Percentiles rank a stretch among this genome's conserved stretches.
phyloP scores from a whole-genome alignment of 345 rosid species.

The Microthlaspi erraticum region DNA sequence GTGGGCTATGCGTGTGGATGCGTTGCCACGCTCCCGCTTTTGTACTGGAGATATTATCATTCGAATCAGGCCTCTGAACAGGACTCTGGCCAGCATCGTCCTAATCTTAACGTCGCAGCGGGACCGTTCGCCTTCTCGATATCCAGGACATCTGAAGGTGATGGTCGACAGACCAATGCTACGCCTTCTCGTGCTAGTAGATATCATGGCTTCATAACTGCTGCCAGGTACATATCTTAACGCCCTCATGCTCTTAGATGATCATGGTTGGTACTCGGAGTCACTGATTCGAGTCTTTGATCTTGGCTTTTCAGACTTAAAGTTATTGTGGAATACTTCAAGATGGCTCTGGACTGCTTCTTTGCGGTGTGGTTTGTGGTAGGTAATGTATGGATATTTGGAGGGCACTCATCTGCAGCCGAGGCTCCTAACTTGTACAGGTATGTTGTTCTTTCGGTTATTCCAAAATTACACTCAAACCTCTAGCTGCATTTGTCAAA shows the following conservation, averaged over 20 bases:
- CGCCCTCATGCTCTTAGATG: not conserved
- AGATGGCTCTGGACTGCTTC: slow-evolving; percentile 97
- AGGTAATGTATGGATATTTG: slow-evolving; percentile 98
- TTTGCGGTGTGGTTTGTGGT: slow-evolving; percentile 99
- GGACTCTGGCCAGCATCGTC: slow-evolving; percentile 69
- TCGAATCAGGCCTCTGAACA: slow-evolving; percentile 72
- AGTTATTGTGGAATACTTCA: slow-evolving; percentile 85
- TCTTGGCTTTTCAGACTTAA: slow-evolving; percentile 61
- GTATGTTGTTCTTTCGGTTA: slow-evolving; percentile 44
- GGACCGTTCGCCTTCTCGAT: slow-evolving; percentile 81
- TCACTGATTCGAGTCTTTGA: slow-evolving; percentile 26
- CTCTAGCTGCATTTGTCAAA: not conserved
- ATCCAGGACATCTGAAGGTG: slow-evolving; percentile 70
- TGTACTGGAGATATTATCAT: slow-evolving; percentile 85
- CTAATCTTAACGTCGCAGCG: slow-evolving; percentile 70
- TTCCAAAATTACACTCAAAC: not conserved
- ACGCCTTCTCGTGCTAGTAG: slow-evolving; percentile 60
- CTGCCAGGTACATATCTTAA: slow-evolving; percentile 59
- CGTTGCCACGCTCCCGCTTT: slow-evolving; percentile 82
- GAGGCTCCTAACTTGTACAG: slow-evolving; percentile 99
- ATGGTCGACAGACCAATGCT: slow-evolving; percentile 53
- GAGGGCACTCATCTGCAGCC: slow-evolving; percentile 82
- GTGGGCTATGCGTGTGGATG: slow-evolving; percentile 95
- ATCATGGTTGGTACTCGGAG: too few species aligned
- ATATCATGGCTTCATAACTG: slow-evolving; percentile 54